These are phyloP conservation scores for Trypanosoma brucei DNA, from an alignment of 208 protist genomes.

Conservation along the genomic window DNA sequence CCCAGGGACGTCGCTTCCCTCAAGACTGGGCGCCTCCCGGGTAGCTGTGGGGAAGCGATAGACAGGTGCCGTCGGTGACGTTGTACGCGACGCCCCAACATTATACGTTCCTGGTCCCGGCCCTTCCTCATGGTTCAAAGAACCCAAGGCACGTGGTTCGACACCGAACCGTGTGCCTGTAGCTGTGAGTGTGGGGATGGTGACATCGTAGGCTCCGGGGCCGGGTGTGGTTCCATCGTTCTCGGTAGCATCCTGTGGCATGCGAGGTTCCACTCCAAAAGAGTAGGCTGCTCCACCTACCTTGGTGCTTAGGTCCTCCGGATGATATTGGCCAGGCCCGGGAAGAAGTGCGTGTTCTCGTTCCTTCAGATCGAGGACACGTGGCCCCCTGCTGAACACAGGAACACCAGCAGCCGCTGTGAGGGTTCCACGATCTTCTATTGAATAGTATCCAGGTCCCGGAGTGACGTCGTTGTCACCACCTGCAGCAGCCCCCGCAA, in stretches of 20 bases:
- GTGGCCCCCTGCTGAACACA: slow-evolving; percentile 27
- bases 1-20: slow-evolving; percentile 13
- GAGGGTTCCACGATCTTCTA: slow-evolving; percentile 4
- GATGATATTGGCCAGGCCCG: slow-evolving; percentile 24
- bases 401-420: slow-evolving; percentile 6
- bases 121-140: slow-evolving; percentile 8
- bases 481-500: slow-evolving; percentile 3
- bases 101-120: slow-evolving; percentile 31
- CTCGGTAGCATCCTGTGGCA: slow-evolving; percentile 1
- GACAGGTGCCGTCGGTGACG: not conserved
- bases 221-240: slow-evolving; percentile 16
- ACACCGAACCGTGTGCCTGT: slow-evolving; percentile 15
- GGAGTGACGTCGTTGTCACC: slow-evolving; percentile 23
- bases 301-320: slow-evolving; percentile 8
- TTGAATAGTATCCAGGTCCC: slow-evolving; percentile 42
- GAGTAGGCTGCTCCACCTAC: slow-evolving; percentile 15
- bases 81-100: not conserved
- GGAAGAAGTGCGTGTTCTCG: slow-evolving; percentile 13
- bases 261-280: slow-evolving; percentile 40
- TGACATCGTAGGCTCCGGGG: slow-evolving; percentile 29
- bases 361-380: slow-evolving; percentile 10
- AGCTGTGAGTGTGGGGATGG: slow-evolving; percentile 15
- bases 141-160: slow-evolving; percentile 6
- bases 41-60: slow-evolving; percentile 25
- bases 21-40: slow-evolving; percentile 12